Evolutionary conservation across 176 grass and related monocot species (phyloP), one percentile per base, ranked within the genome.

Genomic region (Oryza glaberrima): DNA sequence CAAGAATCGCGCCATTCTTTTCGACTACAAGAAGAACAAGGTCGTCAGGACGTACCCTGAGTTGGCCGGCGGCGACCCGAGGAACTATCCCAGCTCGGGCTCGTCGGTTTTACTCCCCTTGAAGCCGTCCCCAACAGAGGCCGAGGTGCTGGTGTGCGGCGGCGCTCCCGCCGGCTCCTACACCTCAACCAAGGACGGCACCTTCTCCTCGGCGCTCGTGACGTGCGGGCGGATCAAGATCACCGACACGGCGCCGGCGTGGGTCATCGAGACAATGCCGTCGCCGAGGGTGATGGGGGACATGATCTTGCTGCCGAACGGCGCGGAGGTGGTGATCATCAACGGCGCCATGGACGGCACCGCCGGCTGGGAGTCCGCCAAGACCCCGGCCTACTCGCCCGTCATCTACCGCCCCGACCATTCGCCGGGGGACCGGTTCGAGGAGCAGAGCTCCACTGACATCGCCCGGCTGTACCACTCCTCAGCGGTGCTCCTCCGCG

Each of bases 181-280:
- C 75, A 80, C 81, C 52, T 74, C 85, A 6, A 77, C 91, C 2
- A 89, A 60, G 72, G 32, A 11, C 15, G 72, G 78, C 51, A 86
- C 14, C 3, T 96, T 81, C 51, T 1, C 44, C 3, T 58, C 72
- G 12, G 87, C 94, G 3, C 82, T 96, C 0, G 16, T 30, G n/a
- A 89, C 94, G 23, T 96, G 94, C 77, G 94, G 94, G 26, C 88
- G 91, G 88, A 84, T 96, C 79, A 96, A 75, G 87, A 96, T 96
- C 82, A 92, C 94, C 4, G 94, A 96, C 75, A 10, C 45, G 6
- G 34, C 87, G 12, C 84, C 94, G 76, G 26, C 89, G 64, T 96
- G 94, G 94, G 54, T 66, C 23, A 70, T 96, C 78, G 91, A 93
- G 79, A 86, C 91, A 48, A 96, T 96, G 94, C 89, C 94, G 71